A percentile compares a stretch with the other conserved stretches of the same genome.
These are phyloP conservation scores for Hanseniaspora sp. DNA, from an alignment of 1,139 yeast species.

Conservation along the genomic window DNA sequence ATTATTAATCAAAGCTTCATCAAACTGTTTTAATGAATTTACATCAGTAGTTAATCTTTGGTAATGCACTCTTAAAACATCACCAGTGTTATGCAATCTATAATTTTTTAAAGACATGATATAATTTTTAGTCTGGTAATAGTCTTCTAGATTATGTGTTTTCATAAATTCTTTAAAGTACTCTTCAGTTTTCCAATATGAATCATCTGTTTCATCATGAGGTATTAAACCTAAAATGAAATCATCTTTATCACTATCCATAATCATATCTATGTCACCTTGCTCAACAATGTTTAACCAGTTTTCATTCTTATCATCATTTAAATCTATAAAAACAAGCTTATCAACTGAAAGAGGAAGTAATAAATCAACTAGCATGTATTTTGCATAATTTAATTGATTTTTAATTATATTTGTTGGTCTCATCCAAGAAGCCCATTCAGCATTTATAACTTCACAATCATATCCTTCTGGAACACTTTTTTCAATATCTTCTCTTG, in stretches of 20 bases:
- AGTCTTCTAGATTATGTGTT: slow-evolving; percentile 40
- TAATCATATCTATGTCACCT: slow-evolving; percentile 67
- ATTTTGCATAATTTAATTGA: slow-evolving; percentile 79
- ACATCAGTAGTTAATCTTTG: slow-evolving; percentile 74
- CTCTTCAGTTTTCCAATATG: slow-evolving; percentile 81
- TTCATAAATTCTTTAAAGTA: slow-evolving; percentile 67
- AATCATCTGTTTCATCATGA: slow-evolving; percentile 38
- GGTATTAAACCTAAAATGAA: slow-evolving; percentile 5
- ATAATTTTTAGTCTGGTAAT: slow-evolving; percentile 66
- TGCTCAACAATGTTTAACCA: slow-evolving; percentile 52
- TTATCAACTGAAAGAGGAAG: slow-evolving; percentile 69
- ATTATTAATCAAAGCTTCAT: slow-evolving; percentile 86
- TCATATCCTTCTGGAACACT: slow-evolving; percentile 16
- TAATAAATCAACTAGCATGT: slow-evolving; percentile 71
- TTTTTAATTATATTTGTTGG: slow-evolving; percentile 67
- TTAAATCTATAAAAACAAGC: slow-evolving; percentile 79
- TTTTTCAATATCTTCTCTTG: slow-evolving; percentile 15
- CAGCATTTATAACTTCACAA: slow-evolving; percentile 65
- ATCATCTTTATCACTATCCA: slow-evolving; percentile 57
- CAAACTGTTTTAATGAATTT: slow-evolving; percentile 65
- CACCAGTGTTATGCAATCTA: slow-evolving; percentile 63
- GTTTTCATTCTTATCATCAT: slow-evolving; percentile 66
- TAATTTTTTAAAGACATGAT: slow-evolving; percentile 65
- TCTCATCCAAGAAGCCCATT: slow-evolving; percentile 88
- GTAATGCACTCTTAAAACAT: slow-evolving; percentile 70